Conservation (phyloP, 1,139 yeast genomes). For the Eremothecium coryli region DNA sequence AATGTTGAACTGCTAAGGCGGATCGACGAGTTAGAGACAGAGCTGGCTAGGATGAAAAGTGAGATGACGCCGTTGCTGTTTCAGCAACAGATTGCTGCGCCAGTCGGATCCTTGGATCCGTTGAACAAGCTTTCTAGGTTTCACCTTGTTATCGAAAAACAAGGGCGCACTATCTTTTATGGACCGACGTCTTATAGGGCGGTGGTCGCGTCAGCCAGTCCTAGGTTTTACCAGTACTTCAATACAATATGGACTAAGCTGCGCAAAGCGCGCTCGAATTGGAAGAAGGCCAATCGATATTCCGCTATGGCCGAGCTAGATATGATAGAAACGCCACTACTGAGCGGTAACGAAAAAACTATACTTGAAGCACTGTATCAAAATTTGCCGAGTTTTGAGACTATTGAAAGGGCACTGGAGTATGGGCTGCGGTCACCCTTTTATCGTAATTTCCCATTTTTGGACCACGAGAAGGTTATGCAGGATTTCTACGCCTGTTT, state of each 20-base stretch:
- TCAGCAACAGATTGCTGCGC: conserved; percentile 1
- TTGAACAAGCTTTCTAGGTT: conserved; percentile 7
- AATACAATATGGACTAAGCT: conserved; percentile 7
- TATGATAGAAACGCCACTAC: conserved; percentile 8
- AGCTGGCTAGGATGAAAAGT: conserved; percentile 7
- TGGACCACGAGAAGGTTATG: conserved; percentile 16
- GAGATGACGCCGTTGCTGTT: conserved; percentile 1
- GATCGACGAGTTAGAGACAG: conserved; percentile 17
- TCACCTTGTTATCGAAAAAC: conserved; percentile 4
- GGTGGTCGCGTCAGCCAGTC: conserved; percentile 13
- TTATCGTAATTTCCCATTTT: conserved; percentile 15
- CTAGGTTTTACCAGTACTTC: conserved; percentile 14
- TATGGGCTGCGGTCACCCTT: conserved; percentile 17
- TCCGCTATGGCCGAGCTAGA: conserved; percentile 13
- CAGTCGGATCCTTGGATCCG: neutral
- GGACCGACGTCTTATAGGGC: conserved; percentile 26
- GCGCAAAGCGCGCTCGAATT: conserved; percentile 10
- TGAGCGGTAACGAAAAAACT: conserved; percentile 4
- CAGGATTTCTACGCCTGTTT: conserved; percentile 10
- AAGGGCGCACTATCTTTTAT: conserved; percentile 16
- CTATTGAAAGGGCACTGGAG: conserved; percentile 11
- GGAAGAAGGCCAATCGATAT: conserved; percentile 9
- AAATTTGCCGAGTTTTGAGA: conserved; percentile 20
- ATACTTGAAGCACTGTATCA: conserved; percentile 14
- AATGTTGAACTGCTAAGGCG: conserved; percentile 18